Evolutionary conservation across 169 alveolate species (phyloP).

Genomic region (Plasmodium chabaudi): DNA sequence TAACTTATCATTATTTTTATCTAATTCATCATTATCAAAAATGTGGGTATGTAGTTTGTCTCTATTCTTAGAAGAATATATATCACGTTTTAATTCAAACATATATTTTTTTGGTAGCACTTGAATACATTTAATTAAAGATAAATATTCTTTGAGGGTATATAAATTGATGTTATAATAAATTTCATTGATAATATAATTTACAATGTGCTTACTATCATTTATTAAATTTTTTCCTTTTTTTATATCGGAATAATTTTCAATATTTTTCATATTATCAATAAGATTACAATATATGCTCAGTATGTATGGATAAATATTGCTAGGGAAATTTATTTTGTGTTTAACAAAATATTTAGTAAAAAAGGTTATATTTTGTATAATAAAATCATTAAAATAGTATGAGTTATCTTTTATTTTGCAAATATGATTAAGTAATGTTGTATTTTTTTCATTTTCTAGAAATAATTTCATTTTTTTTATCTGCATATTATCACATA

Average conservation of each 20-base stretch:
- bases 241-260: constrained; percentile 32
- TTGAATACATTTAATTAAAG: constrained; percentile 19
- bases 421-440: constrained; percentile 2
- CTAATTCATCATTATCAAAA: not conserved
- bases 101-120: constrained; percentile 31
- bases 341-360: constrained; percentile 44
- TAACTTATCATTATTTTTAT: not conserved
- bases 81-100: constrained; percentile 31
- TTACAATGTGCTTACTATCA: constrained; percentile 53
- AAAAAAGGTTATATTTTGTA: constrained; percentile 28
- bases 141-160: constrained; percentile 55
- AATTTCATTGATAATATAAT: constrained; percentile 62
- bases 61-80: not conserved
- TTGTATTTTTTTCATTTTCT: constrained; percentile 13
- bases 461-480: constrained; percentile 43
- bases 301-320: constrained; percentile 25
- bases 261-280: constrained; percentile 10
- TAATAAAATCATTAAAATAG: constrained; percentile 40
- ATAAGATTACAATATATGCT: constrained; percentile 21
- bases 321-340: constrained; percentile 12
- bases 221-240: constrained; percentile 43
- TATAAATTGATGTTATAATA: constrained; percentile 30
- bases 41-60: not conserved
- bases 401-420: constrained; percentile 5
- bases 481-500: not conserved